Evolutionary conservation across 768 basidiomycete species (phyloP).

Genomic region (Russula compacta): DNA sequence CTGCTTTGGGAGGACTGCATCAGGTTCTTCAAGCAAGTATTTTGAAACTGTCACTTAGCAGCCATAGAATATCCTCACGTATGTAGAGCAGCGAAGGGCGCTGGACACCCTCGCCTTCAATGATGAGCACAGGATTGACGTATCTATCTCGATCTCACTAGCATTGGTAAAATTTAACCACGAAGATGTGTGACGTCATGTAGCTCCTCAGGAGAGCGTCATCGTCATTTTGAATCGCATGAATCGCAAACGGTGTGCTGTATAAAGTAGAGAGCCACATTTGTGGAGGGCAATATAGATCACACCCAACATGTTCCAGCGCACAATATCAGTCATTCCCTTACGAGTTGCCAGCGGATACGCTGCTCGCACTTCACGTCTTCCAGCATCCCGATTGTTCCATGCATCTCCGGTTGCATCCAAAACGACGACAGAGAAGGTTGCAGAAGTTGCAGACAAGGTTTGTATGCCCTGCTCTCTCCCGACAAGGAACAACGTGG

Average conservation of each 20-base stretch:
- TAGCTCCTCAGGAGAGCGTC: neutral
- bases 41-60: no score
- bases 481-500: neutral
- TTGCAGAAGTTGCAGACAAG: slow-evolving; percentile 15
- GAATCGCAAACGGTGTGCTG: neutral
- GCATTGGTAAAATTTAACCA: no score
- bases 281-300: neutral
- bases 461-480: neutral
- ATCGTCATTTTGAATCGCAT: neutral
- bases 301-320: slow-evolving; percentile 7
- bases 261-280: neutral
- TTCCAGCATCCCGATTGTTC: neutral
- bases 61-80: no score
- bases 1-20: no score
- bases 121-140: no score
- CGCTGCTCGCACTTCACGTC: neutral
- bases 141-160: no score
- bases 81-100: no score
- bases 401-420: slow-evolving; percentile 2
- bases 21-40: no score
- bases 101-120: no score
- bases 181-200: slow-evolving; percentile 9
- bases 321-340: neutral
- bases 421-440: slow-evolving; percentile 14
- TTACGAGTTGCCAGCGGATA: neutral